Evolutionary conservation across 192 early-diverging fungal species (phyloP).

Genomic region (Entomortierella beljakovae): DNA sequence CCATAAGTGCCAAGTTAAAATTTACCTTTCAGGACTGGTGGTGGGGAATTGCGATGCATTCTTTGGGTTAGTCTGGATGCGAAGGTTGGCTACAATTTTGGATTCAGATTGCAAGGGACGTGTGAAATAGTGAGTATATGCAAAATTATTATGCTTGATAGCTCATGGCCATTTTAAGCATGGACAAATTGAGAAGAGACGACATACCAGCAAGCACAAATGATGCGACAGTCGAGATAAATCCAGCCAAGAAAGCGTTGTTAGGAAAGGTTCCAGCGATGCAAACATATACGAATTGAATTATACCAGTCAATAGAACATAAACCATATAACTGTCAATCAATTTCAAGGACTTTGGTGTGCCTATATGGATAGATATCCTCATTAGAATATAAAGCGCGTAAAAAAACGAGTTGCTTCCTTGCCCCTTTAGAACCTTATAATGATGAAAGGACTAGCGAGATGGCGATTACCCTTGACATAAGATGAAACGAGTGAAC

Average conservation of each 20-base stretch:
- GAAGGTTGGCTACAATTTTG: slow-evolving; percentile 78
- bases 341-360: slow-evolving; percentile 85
- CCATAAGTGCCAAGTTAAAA: background rate
- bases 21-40: slow-evolving; percentile 83
- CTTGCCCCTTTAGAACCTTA: background rate
- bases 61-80: slow-evolving; percentile 91
- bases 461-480: slow-evolving; percentile 26
- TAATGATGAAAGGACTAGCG: background rate
- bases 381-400: background rate
- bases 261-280: slow-evolving; percentile 95
- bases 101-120: background rate
- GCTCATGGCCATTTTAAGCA: too few species aligned
- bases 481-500: slow-evolving; percentile 32
- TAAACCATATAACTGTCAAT: slow-evolving; percentile 95
- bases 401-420: background rate
- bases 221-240: slow-evolving; percentile 89
- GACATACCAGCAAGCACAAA: slow-evolving; percentile 91
- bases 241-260: slow-evolving; percentile 97
- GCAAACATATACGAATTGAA: slow-evolving; percentile 91
- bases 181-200: background rate
- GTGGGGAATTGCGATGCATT: slow-evolving; percentile 78
- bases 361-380: slow-evolving; percentile 51
- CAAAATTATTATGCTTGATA: too few species aligned
- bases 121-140: background rate
- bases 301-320: slow-evolving; percentile 88